These are phyloP conservation scores for Gastrolobium bilobum DNA, from an alignment of 306 rosid species.

Conservation along the genomic window DNA sequence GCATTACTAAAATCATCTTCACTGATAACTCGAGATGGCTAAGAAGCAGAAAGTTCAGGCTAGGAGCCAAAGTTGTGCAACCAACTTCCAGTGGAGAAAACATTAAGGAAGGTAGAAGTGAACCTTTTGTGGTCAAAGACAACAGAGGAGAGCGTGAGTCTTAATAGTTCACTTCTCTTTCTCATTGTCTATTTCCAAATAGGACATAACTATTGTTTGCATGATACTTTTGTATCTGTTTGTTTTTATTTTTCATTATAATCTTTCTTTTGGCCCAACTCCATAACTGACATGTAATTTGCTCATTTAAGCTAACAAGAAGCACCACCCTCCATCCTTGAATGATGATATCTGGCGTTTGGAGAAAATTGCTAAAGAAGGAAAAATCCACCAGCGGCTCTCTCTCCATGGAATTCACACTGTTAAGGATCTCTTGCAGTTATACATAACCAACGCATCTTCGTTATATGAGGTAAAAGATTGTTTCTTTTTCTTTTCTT, in stretches of 20 bases:
- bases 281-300: conserved; percentile 40
- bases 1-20: conserved; percentile 36
- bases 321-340: conserved; percentile 68
- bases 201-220: neutral
- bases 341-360: conserved; percentile 73
- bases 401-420: conserved; percentile 33
- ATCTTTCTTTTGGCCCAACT: conserved; percentile 10
- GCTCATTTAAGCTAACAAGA: conserved; percentile 62
- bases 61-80: conserved; percentile 63
- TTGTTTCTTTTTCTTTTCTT: conserved; percentile 4
- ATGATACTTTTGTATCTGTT: conserved; percentile 19
- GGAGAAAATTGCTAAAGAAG: conserved; percentile 62
- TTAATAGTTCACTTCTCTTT: neutral
- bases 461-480: conserved; percentile 53
- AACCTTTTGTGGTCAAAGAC: conserved; percentile 69
- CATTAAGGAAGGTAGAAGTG: conserved; percentile 69
- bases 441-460: conserved; percentile 42
- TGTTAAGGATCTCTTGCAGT: conserved; percentile 63
- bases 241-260: conserved; percentile 8
- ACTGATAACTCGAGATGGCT: conserved; percentile 82
- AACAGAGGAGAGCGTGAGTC: conserved; percentile 74
- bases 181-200: neutral
- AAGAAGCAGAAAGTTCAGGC: conserved; percentile 60
- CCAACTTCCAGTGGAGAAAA: conserved; percentile 19
- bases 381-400: conserved; percentile 53